These are phyloP conservation scores for Hondaea fermentalgiana DNA, from an alignment of 108 stramenopile species.

Conservation along the genomic window DNA sequence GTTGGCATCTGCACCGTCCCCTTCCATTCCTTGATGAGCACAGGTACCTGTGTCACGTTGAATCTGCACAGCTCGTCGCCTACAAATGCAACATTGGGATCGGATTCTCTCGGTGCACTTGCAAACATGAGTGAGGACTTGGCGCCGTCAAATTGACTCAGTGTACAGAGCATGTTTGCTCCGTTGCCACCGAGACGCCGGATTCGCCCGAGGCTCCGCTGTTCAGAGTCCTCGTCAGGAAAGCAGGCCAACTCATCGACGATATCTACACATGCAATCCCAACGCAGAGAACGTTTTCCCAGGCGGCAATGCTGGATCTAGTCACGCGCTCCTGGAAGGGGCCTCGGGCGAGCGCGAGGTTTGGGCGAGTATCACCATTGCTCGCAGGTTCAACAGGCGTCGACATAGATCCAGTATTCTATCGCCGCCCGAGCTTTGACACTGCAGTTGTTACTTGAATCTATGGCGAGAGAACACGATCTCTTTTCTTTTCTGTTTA, in stretches of 20 bases:
- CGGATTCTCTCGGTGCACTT: background rate
- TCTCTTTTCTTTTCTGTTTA: too few relatives aligned
- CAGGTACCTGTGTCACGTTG: background rate
- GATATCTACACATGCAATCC: background rate
- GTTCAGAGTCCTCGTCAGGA: background rate
- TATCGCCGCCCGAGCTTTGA: too few relatives aligned
- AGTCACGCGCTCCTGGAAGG: background rate
- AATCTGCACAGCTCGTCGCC: background rate
- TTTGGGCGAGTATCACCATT: background rate
- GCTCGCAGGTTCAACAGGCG: too few relatives aligned
- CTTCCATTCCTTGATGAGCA: background rate
- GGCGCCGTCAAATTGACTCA: background rate
- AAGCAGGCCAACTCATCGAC: background rate
- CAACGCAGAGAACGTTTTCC: background rate
- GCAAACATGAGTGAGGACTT: background rate
- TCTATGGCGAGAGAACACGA: too few relatives aligned
- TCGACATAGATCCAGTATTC: too few relatives aligned
- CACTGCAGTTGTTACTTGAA: too few relatives aligned
- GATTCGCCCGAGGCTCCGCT: background rate
- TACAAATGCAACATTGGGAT: background rate
- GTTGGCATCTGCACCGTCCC: background rate
- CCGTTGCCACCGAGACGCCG: background rate
- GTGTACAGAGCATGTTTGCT: background rate
- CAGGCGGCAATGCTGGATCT: background rate
- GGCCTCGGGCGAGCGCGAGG: background rate